These are phyloP conservation scores for Dorcoceras hygrometricum DNA, from an alignment of 257 asterid species.

Conservation along the genomic window DNA sequence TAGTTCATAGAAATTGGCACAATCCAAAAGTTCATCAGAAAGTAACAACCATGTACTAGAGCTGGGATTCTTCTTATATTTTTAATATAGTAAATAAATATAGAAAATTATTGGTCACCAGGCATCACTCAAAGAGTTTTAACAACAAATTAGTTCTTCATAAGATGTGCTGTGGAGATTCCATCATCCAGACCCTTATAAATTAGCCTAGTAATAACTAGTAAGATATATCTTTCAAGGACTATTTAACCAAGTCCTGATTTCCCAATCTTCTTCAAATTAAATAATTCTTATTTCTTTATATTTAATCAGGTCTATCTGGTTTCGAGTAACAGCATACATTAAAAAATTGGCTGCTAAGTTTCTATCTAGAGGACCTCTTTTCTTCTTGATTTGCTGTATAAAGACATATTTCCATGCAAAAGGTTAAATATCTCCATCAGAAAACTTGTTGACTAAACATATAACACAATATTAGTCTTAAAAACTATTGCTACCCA, in stretches of 20 bases:
- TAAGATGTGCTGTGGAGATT: background rate
- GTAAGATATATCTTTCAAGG: background rate
- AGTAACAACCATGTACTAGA: too few species aligned
- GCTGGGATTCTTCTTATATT: too few species aligned
- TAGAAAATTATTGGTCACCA: background rate
- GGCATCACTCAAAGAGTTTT: background rate
- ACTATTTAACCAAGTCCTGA: background rate
- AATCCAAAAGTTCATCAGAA: too few species aligned
- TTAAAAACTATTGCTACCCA: background rate
- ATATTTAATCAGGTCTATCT: background rate
- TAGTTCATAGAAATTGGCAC: background rate
- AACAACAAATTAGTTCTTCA: background rate
- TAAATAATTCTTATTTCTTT: background rate
- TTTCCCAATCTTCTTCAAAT: background rate
- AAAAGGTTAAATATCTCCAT: background rate
- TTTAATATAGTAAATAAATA: background rate
- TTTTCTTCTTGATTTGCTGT: background rate
- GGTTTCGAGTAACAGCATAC: background rate
- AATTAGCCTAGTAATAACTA: background rate
- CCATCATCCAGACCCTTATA: background rate
- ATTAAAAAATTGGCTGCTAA: too few species aligned
- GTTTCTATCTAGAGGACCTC: background rate
- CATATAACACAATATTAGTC: background rate
- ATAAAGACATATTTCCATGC: background rate
- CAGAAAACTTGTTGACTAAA: background rate